Evolutionary conservation across 2,329 filamentous ascomycete genomes (phyloP).

Genomic region (Alternaria sp.): DNA sequence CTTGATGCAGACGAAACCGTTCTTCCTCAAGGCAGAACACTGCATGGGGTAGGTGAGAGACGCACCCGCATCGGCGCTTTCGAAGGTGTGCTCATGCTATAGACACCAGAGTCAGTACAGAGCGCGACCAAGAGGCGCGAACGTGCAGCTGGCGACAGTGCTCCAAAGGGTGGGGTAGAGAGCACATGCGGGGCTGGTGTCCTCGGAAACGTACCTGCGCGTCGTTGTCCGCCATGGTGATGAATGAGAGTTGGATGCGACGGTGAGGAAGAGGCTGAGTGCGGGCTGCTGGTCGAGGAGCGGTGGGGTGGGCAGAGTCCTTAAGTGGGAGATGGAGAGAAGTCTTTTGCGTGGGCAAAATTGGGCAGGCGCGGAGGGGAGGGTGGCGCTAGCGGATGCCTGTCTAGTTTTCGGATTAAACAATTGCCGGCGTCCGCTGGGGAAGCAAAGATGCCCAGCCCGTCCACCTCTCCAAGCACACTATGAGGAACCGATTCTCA

Average conservation of each 20-base stretch:
- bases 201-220: conserved; percentile 64
- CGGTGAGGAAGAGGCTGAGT: conserved; percentile 45
- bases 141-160: conserved; percentile 38
- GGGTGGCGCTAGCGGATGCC: conserved; percentile 35
- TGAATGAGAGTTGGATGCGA: conserved; percentile 52
- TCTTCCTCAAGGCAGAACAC: conserved; percentile 99
- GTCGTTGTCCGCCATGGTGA: conserved; percentile 70
- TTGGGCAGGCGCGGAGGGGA: conserved; percentile 42
- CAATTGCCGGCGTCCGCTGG: conserved; percentile 17
- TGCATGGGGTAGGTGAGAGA: conserved; percentile 96
- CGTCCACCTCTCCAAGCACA: neutral
- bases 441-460: too few relatives aligned
- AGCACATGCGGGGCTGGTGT: conserved; percentile 33
- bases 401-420: conserved; percentile 38
- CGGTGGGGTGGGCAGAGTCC: conserved; percentile 40
- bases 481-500: neutral
- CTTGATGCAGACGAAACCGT: conserved; percentile 99
- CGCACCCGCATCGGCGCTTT: conserved; percentile 94
- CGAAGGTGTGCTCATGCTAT: conserved; percentile 76
- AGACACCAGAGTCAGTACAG: conserved; percentile 31
- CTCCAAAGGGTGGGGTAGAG: conserved; percentile 52
- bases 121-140: conserved; percentile 11
- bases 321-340: conserved; percentile 43
- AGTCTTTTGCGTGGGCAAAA: conserved; percentile 28
- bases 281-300: conserved; percentile 38